Evolutionary conservation across 2,329 filamentous ascomycete species (phyloP).

Genomic region (Trichophyton rubrum): DNA sequence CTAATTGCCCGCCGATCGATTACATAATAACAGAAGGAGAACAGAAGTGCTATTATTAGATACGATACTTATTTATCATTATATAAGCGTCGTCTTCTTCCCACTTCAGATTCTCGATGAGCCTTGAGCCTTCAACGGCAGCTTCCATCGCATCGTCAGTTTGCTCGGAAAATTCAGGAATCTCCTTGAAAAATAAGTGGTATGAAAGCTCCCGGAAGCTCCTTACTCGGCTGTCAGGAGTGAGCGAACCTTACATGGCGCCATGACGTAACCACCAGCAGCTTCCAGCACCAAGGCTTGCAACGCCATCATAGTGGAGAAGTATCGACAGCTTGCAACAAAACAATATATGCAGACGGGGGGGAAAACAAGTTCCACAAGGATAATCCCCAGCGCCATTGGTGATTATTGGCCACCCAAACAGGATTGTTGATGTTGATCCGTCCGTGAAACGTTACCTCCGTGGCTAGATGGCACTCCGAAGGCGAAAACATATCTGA

Average conservation of each 20-base stretch:
- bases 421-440: slow-evolving; percentile 3
- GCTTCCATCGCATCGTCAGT: background rate
- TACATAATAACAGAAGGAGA: too few species aligned
- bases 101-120: background rate
- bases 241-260: background rate
- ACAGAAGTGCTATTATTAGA: too few species aligned
- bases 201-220: background rate
- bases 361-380: background rate
- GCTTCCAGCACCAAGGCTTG: background rate
- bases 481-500: background rate
- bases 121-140: background rate
- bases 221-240: background rate
- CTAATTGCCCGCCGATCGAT: too few species aligned
- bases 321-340: background rate
- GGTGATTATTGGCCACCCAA: background rate
- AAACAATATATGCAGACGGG: background rate
- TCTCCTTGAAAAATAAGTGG: background rate
- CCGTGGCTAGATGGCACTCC: background rate
- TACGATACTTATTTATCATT: background rate
- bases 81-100: background rate
- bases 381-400: background rate
- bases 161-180: background rate
- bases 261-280: slow-evolving; percentile 2
- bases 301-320: slow-evolving; percentile 2
- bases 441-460: slow-evolving; percentile 2